Evolutionary conservation across 352 stramenopile genomes (phyloP).

Genomic region (Phytophthora kernoviae): DNA sequence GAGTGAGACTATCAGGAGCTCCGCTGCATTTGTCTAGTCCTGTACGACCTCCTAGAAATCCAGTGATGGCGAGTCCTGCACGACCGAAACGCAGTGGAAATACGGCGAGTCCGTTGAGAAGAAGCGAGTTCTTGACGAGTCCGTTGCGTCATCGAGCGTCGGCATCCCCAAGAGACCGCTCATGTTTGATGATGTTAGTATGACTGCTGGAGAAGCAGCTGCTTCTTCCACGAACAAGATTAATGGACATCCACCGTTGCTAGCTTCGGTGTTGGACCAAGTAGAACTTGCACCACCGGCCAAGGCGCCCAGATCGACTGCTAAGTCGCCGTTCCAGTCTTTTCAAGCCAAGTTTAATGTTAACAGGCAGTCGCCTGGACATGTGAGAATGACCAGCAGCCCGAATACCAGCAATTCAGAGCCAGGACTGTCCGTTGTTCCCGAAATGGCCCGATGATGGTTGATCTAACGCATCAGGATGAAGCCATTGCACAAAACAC

Average conservation of each 20-base stretch:
- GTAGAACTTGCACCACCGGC: constrained; percentile 40
- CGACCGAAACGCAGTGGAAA: constrained; percentile 22
- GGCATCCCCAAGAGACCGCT: constrained; percentile 40
- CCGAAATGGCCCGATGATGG: constrained; percentile 37
- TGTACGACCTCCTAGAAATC: constrained; percentile 22
- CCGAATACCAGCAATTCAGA: constrained; percentile 5
- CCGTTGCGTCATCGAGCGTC: constrained; percentile 35
- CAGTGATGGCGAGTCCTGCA: constrained; percentile 27
- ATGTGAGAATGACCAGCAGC: constrained; percentile 14
- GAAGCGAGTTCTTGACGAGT: constrained; percentile 42
- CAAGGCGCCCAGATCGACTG: constrained; percentile 22
- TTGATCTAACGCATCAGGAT: constrained; percentile 33
- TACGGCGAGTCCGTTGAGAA: constrained; percentile 37
- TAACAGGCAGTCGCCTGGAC: constrained; percentile 16
- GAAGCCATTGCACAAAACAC: constrained; percentile 3
- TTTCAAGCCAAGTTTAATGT: constrained; percentile 74
- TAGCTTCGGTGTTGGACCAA: constrained; percentile 47
- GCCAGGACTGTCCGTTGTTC: neutral
- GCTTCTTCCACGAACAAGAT: constrained; percentile 10
- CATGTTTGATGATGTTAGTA: constrained; percentile 30
- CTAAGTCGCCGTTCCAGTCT: constrained; percentile 81
- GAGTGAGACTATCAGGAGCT: constrained; percentile 11
- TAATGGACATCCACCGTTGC: constrained; percentile 27
- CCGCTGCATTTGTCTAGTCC: constrained; percentile 39
- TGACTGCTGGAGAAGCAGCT: neutral